Evolutionary conservation across 441 rosid species (phyloP).

Genomic region (Erysimum cheiri): DNA sequence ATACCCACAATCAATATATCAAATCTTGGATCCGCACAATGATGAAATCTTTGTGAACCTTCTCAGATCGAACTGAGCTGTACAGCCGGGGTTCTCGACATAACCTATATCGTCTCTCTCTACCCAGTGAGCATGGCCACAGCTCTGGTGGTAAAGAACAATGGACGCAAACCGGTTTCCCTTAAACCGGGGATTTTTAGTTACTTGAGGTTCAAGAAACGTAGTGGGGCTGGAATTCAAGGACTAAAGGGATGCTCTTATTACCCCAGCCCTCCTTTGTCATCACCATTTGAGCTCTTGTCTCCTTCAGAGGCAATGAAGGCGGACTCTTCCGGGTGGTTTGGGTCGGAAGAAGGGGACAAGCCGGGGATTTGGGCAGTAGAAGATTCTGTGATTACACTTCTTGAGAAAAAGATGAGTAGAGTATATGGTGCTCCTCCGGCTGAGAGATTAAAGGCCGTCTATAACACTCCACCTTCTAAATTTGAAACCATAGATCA

Average conservation of each 20-base stretch:
- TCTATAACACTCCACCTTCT: conserved; percentile 82
- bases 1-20: background rate
- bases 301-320: conserved; percentile 89
- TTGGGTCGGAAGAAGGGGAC: conserved; percentile 62
- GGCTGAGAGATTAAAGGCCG: conserved; percentile 67
- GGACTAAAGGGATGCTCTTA: conserved; percentile 77
- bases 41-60: conserved; percentile 30
- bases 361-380: conserved; percentile 76
- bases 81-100: conserved; percentile 62
- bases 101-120: conserved; percentile 71
- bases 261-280: conserved; percentile 70
- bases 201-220: conserved; percentile 69
- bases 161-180: conserved; percentile 68
- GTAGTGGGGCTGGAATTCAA: conserved; percentile 65
- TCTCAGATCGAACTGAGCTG: conserved; percentile 82
- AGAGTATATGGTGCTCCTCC: conserved; percentile 87
- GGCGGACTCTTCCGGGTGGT: conserved; percentile 72
- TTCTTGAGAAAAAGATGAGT: conserved; percentile 73
- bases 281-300: conserved; percentile 80
- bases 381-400: conserved; percentile 67
- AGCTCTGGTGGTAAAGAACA: conserved; percentile 79
- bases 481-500: conserved; percentile 94
- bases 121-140: conserved; percentile 82
- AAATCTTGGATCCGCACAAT: background rate
- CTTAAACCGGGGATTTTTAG: conserved; percentile 76